Percentiles rank a stretch among this genome's conserved stretches.
phyloP scores from a whole-genome alignment of 2,329 filamentous ascomycete genomes.

The Rutstroemia sp. region DNA sequence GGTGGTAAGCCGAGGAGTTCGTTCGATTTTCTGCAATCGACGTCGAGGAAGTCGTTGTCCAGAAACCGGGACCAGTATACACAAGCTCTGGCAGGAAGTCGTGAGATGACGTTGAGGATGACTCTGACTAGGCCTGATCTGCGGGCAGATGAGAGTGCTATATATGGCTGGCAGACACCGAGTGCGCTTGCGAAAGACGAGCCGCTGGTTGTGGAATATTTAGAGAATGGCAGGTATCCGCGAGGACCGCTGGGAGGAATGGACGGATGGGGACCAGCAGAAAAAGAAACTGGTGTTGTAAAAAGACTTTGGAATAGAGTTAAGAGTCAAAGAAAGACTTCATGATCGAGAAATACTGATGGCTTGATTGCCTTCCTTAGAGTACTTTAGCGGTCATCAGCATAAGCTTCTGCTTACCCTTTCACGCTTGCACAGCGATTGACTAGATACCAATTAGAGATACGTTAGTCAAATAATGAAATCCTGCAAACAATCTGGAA shows the following conservation, averaged over 20 bases:
- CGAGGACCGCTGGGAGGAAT: constrained; percentile 29
- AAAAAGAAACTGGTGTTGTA: constrained; percentile 47
- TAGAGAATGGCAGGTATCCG: constrained; percentile 45
- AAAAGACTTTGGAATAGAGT: constrained; percentile 60
- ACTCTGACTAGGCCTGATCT: constrained; percentile 87
- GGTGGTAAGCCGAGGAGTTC: constrained; percentile 31
- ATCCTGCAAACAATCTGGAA: no score
- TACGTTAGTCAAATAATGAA: not conserved
- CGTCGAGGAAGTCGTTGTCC: constrained; percentile 21
- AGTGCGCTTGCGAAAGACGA: constrained; percentile 35
- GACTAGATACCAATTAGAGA: not conserved
- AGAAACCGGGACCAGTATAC: constrained; percentile 34
- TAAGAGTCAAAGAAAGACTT: constrained; percentile 23
- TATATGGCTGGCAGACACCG: constrained; percentile 60
- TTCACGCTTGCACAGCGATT: not conserved
- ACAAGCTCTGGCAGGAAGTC: constrained; percentile 49
- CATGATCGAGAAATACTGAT: constrained; percentile 4
- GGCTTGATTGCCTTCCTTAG: not conserved
- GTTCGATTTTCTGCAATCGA: constrained; percentile 32
- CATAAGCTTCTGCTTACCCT: not conserved
- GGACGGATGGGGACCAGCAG: constrained; percentile 35
- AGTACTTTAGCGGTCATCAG: constrained; percentile 6
- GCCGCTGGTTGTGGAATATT: constrained; percentile 47
- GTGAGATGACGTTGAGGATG: constrained; percentile 96
- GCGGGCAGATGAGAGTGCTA: constrained; percentile 62